Evolutionary conservation across 352 stramenopile species (phyloP).

Genomic region (Globisporangium barbulae): DNA sequence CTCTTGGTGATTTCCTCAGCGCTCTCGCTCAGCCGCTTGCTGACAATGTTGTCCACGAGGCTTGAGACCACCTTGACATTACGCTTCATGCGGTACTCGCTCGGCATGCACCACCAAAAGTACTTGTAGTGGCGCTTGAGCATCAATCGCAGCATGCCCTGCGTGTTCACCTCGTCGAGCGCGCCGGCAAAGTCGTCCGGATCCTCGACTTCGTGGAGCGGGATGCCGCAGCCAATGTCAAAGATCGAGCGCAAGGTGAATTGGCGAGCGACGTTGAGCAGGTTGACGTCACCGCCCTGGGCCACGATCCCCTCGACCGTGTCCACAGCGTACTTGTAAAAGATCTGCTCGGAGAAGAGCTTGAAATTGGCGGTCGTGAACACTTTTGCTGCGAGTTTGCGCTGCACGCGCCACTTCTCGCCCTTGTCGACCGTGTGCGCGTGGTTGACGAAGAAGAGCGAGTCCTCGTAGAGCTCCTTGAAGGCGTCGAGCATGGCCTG

Average conservation of each 20-base stretch:
- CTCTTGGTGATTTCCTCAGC: constrained; percentile 24
- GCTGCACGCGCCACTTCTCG: constrained; percentile 60
- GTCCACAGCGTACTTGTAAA: constrained; percentile 35
- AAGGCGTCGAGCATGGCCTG: constrained; percentile 58
- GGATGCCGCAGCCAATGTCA: constrained; percentile 49
- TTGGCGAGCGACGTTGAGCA: constrained; percentile 40
- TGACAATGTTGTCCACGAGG: constrained; percentile 42
- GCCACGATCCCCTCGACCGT: constrained; percentile 18
- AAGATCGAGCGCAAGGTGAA: constrained; percentile 60
- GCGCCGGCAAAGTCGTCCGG: constrained; percentile 29
- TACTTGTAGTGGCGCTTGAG: constrained; percentile 62
- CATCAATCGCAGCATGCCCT: constrained; percentile 43
- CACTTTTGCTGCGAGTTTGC: constrained; percentile 84
- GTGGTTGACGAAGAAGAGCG: constrained; percentile 69
- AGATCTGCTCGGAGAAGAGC: constrained; percentile 41
- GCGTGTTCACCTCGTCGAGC: constrained; percentile 52
- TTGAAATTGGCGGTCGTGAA: constrained; percentile 74
- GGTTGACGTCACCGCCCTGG: constrained; percentile 25
- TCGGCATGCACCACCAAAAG: constrained; percentile 58
- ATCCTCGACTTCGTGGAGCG: constrained; percentile 29
- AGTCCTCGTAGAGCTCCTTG: constrained; percentile 59
- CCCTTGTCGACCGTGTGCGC: constrained; percentile 44
- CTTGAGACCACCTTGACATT: constrained; percentile 19
- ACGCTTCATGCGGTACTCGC: constrained; percentile 38
- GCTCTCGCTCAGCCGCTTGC: constrained; percentile 30